phyloP scores from a whole-genome alignment of 2,329 filamentous ascomycete species.

The Colletotrichum endophyticum region DNA sequence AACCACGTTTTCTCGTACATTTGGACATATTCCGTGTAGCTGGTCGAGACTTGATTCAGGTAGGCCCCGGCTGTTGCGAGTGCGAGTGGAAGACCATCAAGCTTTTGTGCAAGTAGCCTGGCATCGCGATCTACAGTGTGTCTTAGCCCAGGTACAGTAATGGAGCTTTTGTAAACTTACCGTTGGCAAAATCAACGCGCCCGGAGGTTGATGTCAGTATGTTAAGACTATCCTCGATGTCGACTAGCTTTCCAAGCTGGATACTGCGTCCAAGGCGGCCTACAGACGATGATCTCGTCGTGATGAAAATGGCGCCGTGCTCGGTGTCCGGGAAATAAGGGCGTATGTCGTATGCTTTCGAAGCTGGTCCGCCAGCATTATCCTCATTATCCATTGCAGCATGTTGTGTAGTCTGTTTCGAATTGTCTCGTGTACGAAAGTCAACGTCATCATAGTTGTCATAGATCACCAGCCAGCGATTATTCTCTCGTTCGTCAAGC shows the following conservation, averaged over 20 bases:
- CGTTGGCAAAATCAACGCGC: constrained; percentile 24
- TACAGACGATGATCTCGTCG: constrained; percentile 39
- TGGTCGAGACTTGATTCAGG: constrained; percentile 39
- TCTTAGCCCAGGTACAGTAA: background rate
- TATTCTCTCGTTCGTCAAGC: constrained; percentile 38
- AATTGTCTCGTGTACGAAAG: constrained; percentile 6
- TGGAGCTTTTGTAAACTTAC: constrained; percentile 23
- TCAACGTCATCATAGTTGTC: constrained; percentile 47
- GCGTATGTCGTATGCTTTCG: constrained; percentile 33
- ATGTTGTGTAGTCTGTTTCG: background rate
- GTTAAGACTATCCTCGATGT: constrained; percentile 31
- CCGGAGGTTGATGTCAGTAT: constrained; percentile 34
- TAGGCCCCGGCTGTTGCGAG: constrained; percentile 50
- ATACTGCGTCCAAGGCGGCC: constrained; percentile 35
- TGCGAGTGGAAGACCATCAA: constrained; percentile 51
- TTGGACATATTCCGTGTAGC: constrained; percentile 41
- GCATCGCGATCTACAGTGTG: constrained; percentile 31
- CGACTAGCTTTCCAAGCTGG: constrained; percentile 33
- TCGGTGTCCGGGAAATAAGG: constrained; percentile 33
- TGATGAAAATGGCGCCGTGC: constrained; percentile 42
- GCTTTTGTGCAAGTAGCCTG: constrained; percentile 31
- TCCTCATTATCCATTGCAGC: accelerated
- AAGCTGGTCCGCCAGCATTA: background rate
- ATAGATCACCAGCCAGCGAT: constrained; percentile 42
- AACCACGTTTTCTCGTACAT: constrained; percentile 43